phyloP scores from a whole-genome alignment of 2,329 filamentous ascomycete species.

The Colletotrichum euphorbiae region DNA sequence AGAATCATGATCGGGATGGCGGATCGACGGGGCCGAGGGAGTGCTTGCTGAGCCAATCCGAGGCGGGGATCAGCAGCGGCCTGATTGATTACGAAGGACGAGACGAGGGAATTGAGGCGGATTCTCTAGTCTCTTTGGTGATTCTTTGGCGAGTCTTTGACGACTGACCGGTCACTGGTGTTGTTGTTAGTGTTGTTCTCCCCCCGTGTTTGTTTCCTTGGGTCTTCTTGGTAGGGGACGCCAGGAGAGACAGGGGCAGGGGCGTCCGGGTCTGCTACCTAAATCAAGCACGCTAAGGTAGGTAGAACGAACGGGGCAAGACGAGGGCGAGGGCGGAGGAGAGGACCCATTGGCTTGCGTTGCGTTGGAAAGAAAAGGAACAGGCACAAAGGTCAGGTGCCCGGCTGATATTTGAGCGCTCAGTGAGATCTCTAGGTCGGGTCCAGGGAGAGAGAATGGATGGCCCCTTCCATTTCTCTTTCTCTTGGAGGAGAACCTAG shows the following conservation, averaged over 20 bases:
- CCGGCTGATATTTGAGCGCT: slow-evolving; percentile 3
- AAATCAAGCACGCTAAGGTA: slow-evolving; percentile 11
- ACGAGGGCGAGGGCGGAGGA: neutral
- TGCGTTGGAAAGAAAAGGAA: slow-evolving; percentile 7
- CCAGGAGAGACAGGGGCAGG: slow-evolving; percentile 1
- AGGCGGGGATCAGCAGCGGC: slow-evolving; percentile 9
- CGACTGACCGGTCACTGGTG: too few species aligned
- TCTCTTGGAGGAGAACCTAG: neutral
- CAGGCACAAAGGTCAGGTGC: neutral
- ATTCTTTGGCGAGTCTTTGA: neutral
- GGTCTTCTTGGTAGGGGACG: neutral
- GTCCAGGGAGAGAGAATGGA: neutral
- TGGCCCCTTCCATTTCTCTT: too few species aligned
- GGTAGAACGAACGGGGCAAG: neutral
- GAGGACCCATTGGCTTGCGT: neutral
- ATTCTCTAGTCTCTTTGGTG: slow-evolving; percentile 9
- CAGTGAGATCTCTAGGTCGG: neutral
- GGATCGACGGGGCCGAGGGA: neutral
- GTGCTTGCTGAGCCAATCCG: neutral
- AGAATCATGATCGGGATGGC: slow-evolving; percentile 9
- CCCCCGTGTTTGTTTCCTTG: slow-evolving; percentile 5
- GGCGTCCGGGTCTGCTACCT: slow-evolving; percentile 7
- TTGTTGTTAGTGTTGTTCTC: neutral
- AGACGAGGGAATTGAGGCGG: neutral
- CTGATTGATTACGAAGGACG: slow-evolving; percentile 22